phyloP scores from a whole-genome alignment of 2,329 filamentous ascomycete genomes.

The Colletotrichum sansevieriae region DNA sequence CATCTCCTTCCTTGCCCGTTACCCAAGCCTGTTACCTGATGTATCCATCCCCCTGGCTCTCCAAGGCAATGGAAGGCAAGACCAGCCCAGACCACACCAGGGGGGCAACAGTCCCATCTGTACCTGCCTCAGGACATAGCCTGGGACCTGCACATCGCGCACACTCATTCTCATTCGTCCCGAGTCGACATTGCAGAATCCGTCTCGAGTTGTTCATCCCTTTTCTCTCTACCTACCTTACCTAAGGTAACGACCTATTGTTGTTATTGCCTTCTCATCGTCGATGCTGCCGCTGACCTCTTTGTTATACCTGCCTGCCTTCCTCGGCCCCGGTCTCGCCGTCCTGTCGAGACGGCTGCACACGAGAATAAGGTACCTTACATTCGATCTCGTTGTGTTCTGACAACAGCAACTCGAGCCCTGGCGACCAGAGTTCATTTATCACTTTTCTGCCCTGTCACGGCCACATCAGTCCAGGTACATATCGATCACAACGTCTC shows the following conservation, averaged over 20 bases:
- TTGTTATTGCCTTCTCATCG: not conserved
- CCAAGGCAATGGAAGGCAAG: not conserved
- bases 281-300: too few species aligned
- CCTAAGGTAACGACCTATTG: not conserved
- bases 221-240: not conserved
- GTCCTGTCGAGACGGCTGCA: too few species aligned
- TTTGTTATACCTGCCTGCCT: not conserved
- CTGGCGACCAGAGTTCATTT: not conserved
- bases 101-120: not conserved
- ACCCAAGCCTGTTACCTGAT: not conserved
- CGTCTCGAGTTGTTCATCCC: not conserved
- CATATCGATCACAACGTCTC: not conserved
- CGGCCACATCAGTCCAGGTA: conserved; percentile 1
- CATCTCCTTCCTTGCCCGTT: conserved; percentile 25
- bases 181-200: not conserved
- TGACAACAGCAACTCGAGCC: too few species aligned
- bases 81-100: not conserved
- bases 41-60: too few species aligned
- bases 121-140: conserved; percentile 1
- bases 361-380: too few species aligned
- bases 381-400: too few species aligned
- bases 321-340: too few species aligned
- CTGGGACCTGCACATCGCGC: not conserved
- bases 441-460: conserved; percentile 3
- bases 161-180: too few species aligned